Evolutionary conservation across 2,329 filamentous ascomycete species (phyloP), one percentile per base, ranked within the genome.

Genomic region (Ophiostoma piceae): DNA sequence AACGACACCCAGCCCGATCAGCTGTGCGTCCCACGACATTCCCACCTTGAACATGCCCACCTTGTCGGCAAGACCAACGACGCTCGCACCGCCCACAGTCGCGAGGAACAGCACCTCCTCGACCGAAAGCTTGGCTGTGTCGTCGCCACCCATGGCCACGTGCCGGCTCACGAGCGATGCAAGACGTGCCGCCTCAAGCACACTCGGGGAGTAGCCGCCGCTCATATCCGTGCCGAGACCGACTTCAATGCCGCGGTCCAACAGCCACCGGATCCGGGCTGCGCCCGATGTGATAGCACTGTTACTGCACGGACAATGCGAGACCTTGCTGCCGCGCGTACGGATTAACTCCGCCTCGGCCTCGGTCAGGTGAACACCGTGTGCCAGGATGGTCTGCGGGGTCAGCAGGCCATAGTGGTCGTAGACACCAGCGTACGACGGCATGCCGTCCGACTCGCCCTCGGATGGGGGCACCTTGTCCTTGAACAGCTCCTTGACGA

Each of bases 171-270:
- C 92, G 72, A 97, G 84, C 67, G 88, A 85, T 0, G 94, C 92
- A 76, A 95, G 91, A 16, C 94, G 82, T 62, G 89, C 92, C n/a
- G 92, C 89, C 74, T 95, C 91, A 0, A 98, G 84, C 11, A 98
- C 86, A 72, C 88, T 92, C 0, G 92, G 85, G 69, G 88, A 91
- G 77, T 94, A 97, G 0, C 95, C 95, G 2, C 94, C 95, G 74
- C 88, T 91, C 71, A 98, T 88, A 78, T 99, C 95, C 0, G 94
- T 98, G 0, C 95, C 95, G 0, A 99, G 81, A 0, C 95, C 94
- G 6, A 97, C 88, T 0, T 86, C 87, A 65, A 98, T 84, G 0
- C 92, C 92, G 68, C 85, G 84, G 29, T 92, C 85, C 68, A 97
- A 83, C 74, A 97, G 78, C 79, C 85, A 85, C 22, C 94, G 84